Evolutionary conservation across 768 basidiomycete genomes (phyloP), one percentile per base, ranked within the genome.

Genomic region (Chalciporus chontae): DNA sequence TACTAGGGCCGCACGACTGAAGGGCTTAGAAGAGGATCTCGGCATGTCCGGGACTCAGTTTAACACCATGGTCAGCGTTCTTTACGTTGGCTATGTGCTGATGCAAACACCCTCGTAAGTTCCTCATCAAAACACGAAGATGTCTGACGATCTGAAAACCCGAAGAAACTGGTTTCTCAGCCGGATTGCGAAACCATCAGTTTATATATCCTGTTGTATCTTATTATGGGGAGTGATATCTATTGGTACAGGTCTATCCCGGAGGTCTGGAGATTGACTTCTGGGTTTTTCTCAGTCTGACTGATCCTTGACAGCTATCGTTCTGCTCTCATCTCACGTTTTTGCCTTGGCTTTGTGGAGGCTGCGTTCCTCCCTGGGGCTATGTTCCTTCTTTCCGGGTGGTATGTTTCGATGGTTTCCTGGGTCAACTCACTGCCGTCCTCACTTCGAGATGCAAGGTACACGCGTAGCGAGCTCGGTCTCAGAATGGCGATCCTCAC

Each of bases 61-160:
- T 60, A 76, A 83, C 9, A 85, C 85, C 0, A 64, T 88, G 14
- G 68, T 89, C 18, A 81, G 83, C 23, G 77, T 85, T 52, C 73
- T 85, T 43, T 85, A 83, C 56, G 74, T 84, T 39, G 84, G 84
- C 23, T 88, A 87, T 58, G 81, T 83, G 50, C 66, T 85, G 21
- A 87, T 85, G 83, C 86, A 89, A 62, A 76, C 85, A 46, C 85
- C 85, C 18, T 84, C 83, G 80, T 84, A 54, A 59, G 81, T 67
- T 31, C 31, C 23, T 15, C 19, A 23, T 10, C 26, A 9, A 19
- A 9, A 50, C 27, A 14, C n/a, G 23, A 40, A 43, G 37, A 32
- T 15, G 24, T 36, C 31, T 42, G 26, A 40, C 21, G 29, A 31
- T 31, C 10, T 47, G 31, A 51, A 18, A 15, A 38, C 18, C 34